phyloP scores from a whole-genome alignment of 768 basidiomycete genomes.

The Porphyrellus cyaneotinctus region DNA sequence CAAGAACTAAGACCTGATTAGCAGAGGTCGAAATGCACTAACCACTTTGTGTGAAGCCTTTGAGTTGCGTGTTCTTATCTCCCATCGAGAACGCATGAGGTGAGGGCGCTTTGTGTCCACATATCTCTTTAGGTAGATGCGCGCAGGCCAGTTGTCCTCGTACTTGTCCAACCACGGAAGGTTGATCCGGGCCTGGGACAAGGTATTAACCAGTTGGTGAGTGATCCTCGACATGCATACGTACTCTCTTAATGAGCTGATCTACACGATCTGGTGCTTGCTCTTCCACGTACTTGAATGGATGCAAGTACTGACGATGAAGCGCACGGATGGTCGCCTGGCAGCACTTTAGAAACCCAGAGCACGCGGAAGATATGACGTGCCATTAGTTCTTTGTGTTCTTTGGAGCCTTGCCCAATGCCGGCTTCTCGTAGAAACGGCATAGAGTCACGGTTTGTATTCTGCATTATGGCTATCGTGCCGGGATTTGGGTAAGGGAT shows the following conservation, averaged over 20 bases:
- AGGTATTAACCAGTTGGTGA: neutral
- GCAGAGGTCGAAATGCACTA: neutral
- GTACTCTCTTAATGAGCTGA: slow-evolving; percentile 6
- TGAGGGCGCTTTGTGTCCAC: slow-evolving; percentile 8
- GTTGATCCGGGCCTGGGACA: slow-evolving; percentile 1
- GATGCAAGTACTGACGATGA: slow-evolving; percentile 2
- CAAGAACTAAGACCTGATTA: neutral
- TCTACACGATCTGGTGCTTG: slow-evolving; percentile 8
- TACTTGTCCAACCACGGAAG: slow-evolving; percentile 21
- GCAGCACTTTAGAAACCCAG: neutral
- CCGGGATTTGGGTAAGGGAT: slow-evolving; percentile 2
- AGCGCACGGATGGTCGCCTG: slow-evolving; percentile 11
- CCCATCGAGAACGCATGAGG: neutral
- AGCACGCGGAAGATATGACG: neutral
- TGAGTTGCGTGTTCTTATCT: neutral
- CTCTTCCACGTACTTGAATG: slow-evolving; percentile 17
- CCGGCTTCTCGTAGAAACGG: slow-evolving; percentile 3
- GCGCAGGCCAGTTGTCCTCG: slow-evolving; percentile 18
- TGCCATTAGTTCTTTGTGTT: slow-evolving; percentile 12
- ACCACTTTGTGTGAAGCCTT: neutral
- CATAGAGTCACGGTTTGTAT: neutral
- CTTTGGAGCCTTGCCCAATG: neutral
- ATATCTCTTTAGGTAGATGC: slow-evolving; percentile 20
- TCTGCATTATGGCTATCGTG: neutral
- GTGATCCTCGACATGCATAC: neutral